Evolutionary conservation across 495 filamentous ascomycete genomes (phyloP).

Genomic region (Antarctomyces pellizariae): DNA sequence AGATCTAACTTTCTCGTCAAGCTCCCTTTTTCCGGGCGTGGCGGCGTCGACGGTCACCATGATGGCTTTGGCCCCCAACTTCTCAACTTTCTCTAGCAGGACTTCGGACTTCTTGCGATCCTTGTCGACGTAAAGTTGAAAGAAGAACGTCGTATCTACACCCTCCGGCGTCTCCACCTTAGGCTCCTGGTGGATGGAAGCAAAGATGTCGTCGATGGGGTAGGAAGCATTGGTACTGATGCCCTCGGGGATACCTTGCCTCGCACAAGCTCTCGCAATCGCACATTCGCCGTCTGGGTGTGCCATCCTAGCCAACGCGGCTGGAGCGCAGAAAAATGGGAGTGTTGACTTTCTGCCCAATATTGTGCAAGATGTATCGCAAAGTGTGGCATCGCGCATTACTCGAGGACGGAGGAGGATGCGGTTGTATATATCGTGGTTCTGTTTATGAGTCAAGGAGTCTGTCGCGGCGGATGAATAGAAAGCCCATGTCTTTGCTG

Average conservation of each 20-base stretch:
- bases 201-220: constrained; percentile 34
- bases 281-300: constrained; percentile 49
- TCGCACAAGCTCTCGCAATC: constrained; percentile 37
- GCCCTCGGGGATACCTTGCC: constrained; percentile 22
- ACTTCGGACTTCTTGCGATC: constrained; percentile 41
- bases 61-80: constrained; percentile 37
- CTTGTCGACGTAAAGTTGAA: constrained; percentile 67
- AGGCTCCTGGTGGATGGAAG: constrained; percentile 17
- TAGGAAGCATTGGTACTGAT: constrained; percentile 53
- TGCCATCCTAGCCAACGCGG: constrained; percentile 47
- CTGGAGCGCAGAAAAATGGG: constrained; percentile 52
- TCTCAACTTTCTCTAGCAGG: constrained; percentile 30
- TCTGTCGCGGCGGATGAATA: constrained; percentile 66
- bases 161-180: constrained; percentile 3
- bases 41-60: constrained; percentile 48
- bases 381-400: constrained; percentile 37
- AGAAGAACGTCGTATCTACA: constrained; percentile 29
- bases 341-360: constrained; percentile 31
- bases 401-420: constrained; percentile 56
- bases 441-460: constrained; percentile 31
- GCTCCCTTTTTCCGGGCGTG: constrained; percentile 37
- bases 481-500: constrained; percentile 62
- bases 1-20: constrained; percentile 28
- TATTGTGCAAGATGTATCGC: constrained; percentile 33
- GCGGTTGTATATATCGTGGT: constrained; percentile 30